Evolutionary conservation across 1,139 yeast genomes (phyloP), one percentile per base, ranked within the genome.

Genomic region (Spathaspora jeffriesii): DNA sequence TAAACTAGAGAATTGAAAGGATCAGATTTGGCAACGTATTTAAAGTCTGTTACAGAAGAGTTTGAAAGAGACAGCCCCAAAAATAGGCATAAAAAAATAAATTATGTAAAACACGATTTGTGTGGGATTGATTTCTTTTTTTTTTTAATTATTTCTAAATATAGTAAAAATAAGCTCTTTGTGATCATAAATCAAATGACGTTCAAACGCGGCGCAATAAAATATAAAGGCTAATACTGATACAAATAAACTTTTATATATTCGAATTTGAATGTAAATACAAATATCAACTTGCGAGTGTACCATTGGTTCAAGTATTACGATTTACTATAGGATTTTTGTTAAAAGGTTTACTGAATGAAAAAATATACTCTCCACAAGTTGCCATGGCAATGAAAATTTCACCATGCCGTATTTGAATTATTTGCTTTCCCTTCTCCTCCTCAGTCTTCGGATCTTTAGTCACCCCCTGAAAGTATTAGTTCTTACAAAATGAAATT

Each of bases 61-160:
- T 30, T n/a, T n/a, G n/a, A n/a, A 6, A 30, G 20, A 30, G 18
- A 14, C 5, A 30, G 11, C 18, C 20, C 5, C 3, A 34, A 17
- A 34, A 34, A 34, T 10, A 34, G 18, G 18, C 17, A 34, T 17
- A 34, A 32, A 13, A 32, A 28, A 8, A 30, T 15, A 28, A 28
- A 30, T 14, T 30, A 30, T n/a, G 18, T 34, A 34, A 34, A 34
- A 34, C 38, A 34, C 38, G 38, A 17, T 15, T 15, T 32, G n/a
- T 13, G 8, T 31, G 8, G 8, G 8, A 14, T 31, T 31, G 8
- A 8, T 32, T 32, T 32, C 4, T 5, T 32, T 32, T 32, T 32
- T 32, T 13, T 32, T 15, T 34, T 34, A 34, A 18, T 34, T 34
- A 18, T 34, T 34, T 34, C 38, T 34, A 34, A 18, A 34, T 34